Evolutionary conservation across 257 asterid species (phyloP), one percentile per base, ranked within the genome.

Genomic region (Gentiana dahurica): DNA sequence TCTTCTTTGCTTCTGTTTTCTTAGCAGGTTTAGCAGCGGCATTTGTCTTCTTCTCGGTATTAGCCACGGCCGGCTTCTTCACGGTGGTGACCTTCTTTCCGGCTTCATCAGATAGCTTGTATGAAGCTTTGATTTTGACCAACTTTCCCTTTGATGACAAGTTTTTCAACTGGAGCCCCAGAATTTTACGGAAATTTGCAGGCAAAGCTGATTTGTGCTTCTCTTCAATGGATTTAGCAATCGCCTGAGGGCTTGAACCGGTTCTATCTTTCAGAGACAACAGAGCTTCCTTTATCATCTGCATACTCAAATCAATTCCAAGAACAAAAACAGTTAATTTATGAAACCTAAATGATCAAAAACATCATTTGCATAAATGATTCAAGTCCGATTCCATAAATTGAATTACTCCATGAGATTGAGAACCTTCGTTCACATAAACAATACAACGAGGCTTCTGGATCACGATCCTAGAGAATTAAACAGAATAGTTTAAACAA

Each of bases 241-340:
- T 78, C 9, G 95, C 95, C 51, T 82, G 47, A 1, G 86, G 92
- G 64, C 94, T 85, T 8, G 89, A 85, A 46, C 95, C 92, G 36
- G 79, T 44, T 68, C 58, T 80, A 68, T 85, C 95, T 0, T 80
- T 71, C 76, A 85, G 44, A 0, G 77, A 83, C 64, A 59, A 6
- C 58, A 85, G 35, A 37, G 92, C 89, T 59, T 78, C 95, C 71
- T 82, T 85, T 33, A 85, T 85, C 95, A 85, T 85, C 95, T 85
- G 65, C 66, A 43, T 1, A 44, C 7, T 32, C 8, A 34, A 64
- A 24, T 34, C 36, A 61, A 36, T n/a, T n/a, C 3, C 50, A 32
- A 33, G 12, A n/a, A 24, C 35, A 51, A 4, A 15, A 13, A 36
- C 54, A 13, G 24, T 24, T 24, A 24, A 24, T 24, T 24, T 24